Evolutionary conservation across 805 yeast species (phyloP), one percentile per base, ranked within the genome.

Genomic region (Saccharomycopsis capsularis): DNA sequence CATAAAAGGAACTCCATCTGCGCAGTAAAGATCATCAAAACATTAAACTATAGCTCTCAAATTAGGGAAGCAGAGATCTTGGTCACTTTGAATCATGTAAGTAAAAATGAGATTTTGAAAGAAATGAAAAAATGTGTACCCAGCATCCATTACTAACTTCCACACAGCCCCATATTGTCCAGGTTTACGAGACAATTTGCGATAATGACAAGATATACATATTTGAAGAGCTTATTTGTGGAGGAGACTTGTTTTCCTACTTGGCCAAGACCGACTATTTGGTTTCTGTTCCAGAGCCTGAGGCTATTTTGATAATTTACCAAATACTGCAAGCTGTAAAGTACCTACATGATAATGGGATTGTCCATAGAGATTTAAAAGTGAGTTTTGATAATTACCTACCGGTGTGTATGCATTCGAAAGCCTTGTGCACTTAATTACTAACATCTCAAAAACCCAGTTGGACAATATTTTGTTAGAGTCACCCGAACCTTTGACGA

Each of bases 291-390:
- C 64, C 78, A 1, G 87, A 81, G 56, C 69, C 73, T 35, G 84
- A 81, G 56, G 62, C 76, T 1, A 56, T 81, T 9, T 56, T 79
- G 1, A 71, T 81, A 3, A 65, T 74, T 0, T 81, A 62, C 54
- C 90, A 83, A 58, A 65, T 82, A 2, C 60, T 79, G 25, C 64
- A 66, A 43, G 88, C 85, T 0, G 60, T 83, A 11, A 58, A 64
- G 25, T 81, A 79, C 60, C 63, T 83, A 42, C 86, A 81, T 55
- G 56, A 60, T 3, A 63, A 68, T 11, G 74, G 76, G 4, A 67
- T 82, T n/a, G 80, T 76, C 3, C 88, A 82, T 56, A 64, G 88
- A 34, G 89, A 82, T 63, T 61, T 82, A 38, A 82, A 82, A 56
- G 59, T 57, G 36, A 24, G 50, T 16, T 19, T 32, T 11, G n/a